phyloP scores from a whole-genome alignment of 192 early-diverging fungal species.

The Gonapodya sp. region DNA sequence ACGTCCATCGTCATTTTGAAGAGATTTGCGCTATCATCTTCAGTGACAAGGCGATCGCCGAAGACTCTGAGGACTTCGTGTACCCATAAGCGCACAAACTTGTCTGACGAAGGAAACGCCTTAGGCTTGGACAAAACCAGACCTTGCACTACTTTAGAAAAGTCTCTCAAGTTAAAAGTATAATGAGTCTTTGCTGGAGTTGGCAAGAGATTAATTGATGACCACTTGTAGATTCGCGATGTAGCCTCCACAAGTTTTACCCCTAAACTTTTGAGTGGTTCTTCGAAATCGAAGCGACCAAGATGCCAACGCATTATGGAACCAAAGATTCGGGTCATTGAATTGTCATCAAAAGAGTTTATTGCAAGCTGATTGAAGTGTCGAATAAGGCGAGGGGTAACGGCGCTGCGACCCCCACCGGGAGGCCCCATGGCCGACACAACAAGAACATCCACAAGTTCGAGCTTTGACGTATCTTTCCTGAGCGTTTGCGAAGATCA shows the following conservation, averaged over 20 bases:
- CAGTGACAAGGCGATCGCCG: slow-evolving; percentile 45
- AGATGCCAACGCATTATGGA: slow-evolving; percentile 50
- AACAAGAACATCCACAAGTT: slow-evolving; percentile 48
- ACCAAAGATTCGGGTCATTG: slow-evolving; percentile 39
- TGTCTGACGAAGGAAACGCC: slow-evolving; percentile 22
- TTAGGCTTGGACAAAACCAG: slow-evolving; percentile 31
- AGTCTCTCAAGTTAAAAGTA: slow-evolving; percentile 50
- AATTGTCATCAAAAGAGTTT: slow-evolving; percentile 40
- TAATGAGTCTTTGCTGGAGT: slow-evolving; percentile 53
- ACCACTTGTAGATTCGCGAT: slow-evolving; percentile 35
- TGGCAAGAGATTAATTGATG: slow-evolving; percentile 43
- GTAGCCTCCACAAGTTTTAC: slow-evolving; percentile 39
- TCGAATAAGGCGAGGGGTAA: slow-evolving; percentile 41
- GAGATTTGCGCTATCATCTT: slow-evolving; percentile 42
- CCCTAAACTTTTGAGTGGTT: slow-evolving; percentile 27
- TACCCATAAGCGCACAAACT: slow-evolving; percentile 45
- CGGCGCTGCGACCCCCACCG: slow-evolving; percentile 43
- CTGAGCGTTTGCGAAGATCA: too few species aligned
- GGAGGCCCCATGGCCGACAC: slow-evolving; percentile 51
- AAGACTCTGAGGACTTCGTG: slow-evolving; percentile 49
- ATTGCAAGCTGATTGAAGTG: slow-evolving; percentile 50
- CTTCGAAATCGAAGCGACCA: slow-evolving; percentile 28
- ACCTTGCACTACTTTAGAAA: slow-evolving; percentile 46
- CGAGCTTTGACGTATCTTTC: slow-evolving; percentile 13
- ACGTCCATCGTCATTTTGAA: slow-evolving; percentile 30